Evolutionary conservation across 2,329 filamentous ascomycete species (phyloP), one percentile per base, ranked within the genome.

Genomic region (Arthroderma uncinatum): DNA sequence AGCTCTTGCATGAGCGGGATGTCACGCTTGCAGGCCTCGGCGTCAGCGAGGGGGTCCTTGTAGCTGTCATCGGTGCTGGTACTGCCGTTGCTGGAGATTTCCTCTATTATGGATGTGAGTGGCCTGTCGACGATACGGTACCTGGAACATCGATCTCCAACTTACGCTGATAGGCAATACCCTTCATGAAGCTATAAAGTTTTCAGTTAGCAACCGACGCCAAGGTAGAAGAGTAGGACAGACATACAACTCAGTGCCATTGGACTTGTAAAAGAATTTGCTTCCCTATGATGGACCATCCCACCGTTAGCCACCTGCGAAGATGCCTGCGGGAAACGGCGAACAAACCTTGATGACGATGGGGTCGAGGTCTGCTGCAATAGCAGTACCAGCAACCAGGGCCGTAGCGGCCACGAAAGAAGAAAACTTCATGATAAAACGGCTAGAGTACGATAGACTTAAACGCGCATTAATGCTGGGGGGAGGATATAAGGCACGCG

Each of bases 91-190:
- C 23, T 47, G 23, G 8, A 12, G 23, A 50, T 30, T 7, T 5
- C 14, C 6, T 30, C n/a, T 8, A 14, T 47, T 23, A n/a, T n/a
- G n/a, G n/a, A n/a, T n/a, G 14, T 12, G 8, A 28, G 25, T 8
- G n/a, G n/a, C n/a, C n/a, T 81, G 79, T 96, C 95, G 66, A 4
- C 12, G 19, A 25, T 10, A 25, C 12, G 9, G 9, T 44, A 68
- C 70, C 64, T 72, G 89, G 86, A 61, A 98, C 93, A n/a, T n/a
- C n/a, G n/a, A n/a, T n/a, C n/a, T n/a, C n/a, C n/a, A n/a, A n/a
- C n/a, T n/a, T 85, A 87, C 73, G 87, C 80, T 98, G 93, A 77
- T 98, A 98, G 64, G 93, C 93, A 65, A 98, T 79, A 76, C 93
- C 93, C 73, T 87, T 89, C 73, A 97, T 89, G 79, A 84, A 94